These are phyloP conservation scores for Pseudofabraea citricarpa DNA, from an alignment of 2,329 filamentous ascomycete genomes.

Conservation along the genomic window DNA sequence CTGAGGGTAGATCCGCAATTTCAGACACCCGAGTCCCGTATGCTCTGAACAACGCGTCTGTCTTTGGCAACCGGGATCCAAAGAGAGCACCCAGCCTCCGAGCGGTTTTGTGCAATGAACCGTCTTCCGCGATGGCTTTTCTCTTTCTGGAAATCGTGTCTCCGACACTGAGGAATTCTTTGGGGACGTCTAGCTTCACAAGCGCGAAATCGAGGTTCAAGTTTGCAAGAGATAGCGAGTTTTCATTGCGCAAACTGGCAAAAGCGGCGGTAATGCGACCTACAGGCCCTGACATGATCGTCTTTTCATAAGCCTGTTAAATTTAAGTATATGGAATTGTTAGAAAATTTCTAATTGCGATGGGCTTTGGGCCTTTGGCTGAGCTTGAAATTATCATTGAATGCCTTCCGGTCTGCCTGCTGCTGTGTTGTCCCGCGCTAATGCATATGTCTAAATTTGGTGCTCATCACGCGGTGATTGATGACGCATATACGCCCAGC, in stretches of 20 bases:
- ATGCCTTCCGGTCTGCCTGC: no score
- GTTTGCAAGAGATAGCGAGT: slow-evolving; percentile 5
- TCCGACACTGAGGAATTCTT: slow-evolving; percentile 30
- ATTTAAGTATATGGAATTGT: no score
- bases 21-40: slow-evolving; percentile 9
- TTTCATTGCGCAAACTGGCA: slow-evolving; percentile 7
- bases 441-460: no score
- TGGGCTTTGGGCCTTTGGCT: no score
- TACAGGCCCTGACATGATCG: no score
- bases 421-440: no score
- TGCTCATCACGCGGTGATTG: no score
- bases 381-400: no score
- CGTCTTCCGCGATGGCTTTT: slow-evolving; percentile 31
- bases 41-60: slow-evolving; percentile 7
- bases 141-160: slow-evolving; percentile 25
- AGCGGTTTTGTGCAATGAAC: slow-evolving; percentile 30
- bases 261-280: no score
- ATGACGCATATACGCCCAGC: no score
- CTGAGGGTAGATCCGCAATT: neutral
- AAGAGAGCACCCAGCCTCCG: slow-evolving; percentile 35
- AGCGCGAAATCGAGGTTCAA: slow-evolving; percentile 38
- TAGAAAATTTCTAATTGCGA: no score
- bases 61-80: slow-evolving; percentile 25
- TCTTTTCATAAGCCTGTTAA: no score
- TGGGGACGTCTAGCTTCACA: slow-evolving; percentile 33